A percentile compares a stretch with the other conserved stretches of the same genome.
These are phyloP conservation scores for Venturia asperata DNA, from an alignment of 2,329 filamentous ascomycete genomes.

Conservation along the genomic window DNA sequence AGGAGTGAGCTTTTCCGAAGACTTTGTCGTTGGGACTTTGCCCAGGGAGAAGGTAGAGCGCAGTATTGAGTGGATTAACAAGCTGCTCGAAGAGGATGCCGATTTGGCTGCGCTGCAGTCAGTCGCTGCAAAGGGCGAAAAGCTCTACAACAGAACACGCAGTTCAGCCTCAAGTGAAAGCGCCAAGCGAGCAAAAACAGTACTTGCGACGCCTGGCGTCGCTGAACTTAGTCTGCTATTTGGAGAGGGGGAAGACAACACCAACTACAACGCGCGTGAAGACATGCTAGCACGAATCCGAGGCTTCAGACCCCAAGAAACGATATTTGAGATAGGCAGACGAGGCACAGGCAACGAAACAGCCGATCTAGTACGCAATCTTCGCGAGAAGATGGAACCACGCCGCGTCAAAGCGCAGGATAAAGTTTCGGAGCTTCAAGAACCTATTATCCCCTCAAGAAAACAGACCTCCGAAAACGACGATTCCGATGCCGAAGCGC, in stretches of 20 bases:
- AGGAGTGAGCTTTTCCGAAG: conserved; percentile 65
- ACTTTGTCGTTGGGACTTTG: conserved; percentile 75
- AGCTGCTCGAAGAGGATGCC: conserved; percentile 64
- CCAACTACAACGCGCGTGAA: conserved; percentile 60
- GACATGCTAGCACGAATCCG: conserved; percentile 85
- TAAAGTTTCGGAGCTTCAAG: not conserved
- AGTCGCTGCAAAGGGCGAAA: conserved; percentile 83
- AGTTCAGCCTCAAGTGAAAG: conserved; percentile 87
- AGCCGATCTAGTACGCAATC: conserved; percentile 67
- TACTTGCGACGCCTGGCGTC: conserved; percentile 65
- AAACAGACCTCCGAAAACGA: conserved; percentile 26
- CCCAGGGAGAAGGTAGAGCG: conserved; percentile 65
- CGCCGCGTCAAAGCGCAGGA: conserved; percentile 1
- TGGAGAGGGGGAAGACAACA: conserved; percentile 50
- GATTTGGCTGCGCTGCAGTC: conserved; percentile 65
- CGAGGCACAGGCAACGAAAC: conserved; percentile 58
- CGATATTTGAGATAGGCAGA: conserved; percentile 86
- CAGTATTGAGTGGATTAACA: conserved; percentile 75
- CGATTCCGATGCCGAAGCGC: conserved; percentile 28
- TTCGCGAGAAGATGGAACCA: conserved; percentile 46
- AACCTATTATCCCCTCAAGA: not conserved
- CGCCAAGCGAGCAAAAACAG: conserved; percentile 74
- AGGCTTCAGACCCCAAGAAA: conserved; percentile 82
- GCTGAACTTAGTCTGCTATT: conserved; percentile 75
- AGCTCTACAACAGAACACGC: conserved; percentile 81